These are phyloP conservation scores for Ganoderma lingzhi DNA, from an alignment of 1,284 basidiomycete species.

Conservation along the genomic window DNA sequence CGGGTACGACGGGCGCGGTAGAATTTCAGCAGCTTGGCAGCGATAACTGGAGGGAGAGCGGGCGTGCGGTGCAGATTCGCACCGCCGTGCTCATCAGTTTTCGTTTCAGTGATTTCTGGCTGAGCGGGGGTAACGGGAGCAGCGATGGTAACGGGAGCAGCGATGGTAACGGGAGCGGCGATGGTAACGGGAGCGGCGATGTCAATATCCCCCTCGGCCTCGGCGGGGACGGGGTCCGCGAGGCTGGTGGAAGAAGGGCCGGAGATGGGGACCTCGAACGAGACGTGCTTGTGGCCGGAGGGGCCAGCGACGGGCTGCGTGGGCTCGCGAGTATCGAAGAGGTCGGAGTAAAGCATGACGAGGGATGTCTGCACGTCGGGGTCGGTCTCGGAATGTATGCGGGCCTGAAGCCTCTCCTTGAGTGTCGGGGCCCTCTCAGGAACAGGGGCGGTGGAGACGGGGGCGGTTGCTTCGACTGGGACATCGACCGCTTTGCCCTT, in stretches of 20 bases:
- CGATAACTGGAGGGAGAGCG: constrained; percentile 32
- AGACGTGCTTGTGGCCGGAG: constrained; percentile 9
- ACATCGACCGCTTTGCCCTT: constrained; percentile 28
- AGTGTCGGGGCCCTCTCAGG: constrained; percentile 14
- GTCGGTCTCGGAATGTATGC: constrained; percentile 27
- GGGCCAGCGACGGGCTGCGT: constrained; percentile 18
- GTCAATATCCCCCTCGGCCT: neutral
- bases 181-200: no score
- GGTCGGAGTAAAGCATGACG: constrained; percentile 26
- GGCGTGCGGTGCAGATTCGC: constrained; percentile 33
- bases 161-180: no score
- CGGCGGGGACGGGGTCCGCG: neutral
- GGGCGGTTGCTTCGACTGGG: neutral
- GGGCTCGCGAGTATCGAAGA: constrained; percentile 18
- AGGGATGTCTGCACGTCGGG: constrained; percentile 29
- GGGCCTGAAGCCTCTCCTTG: constrained; percentile 29
- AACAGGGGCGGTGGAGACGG: neutral
- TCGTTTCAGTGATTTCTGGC: neutral
- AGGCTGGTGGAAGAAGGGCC: neutral
- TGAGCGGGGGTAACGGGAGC: no score
- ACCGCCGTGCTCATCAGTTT: constrained; percentile 14
- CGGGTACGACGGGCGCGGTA: constrained; percentile 34
- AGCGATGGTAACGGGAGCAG: no score
- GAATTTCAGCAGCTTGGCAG: constrained; percentile 32
- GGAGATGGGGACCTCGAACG: constrained; percentile 4